These are phyloP conservation scores for Articulospora tetracladia DNA, from an alignment of 495 filamentous ascomycete genomes.

Conservation along the genomic window DNA sequence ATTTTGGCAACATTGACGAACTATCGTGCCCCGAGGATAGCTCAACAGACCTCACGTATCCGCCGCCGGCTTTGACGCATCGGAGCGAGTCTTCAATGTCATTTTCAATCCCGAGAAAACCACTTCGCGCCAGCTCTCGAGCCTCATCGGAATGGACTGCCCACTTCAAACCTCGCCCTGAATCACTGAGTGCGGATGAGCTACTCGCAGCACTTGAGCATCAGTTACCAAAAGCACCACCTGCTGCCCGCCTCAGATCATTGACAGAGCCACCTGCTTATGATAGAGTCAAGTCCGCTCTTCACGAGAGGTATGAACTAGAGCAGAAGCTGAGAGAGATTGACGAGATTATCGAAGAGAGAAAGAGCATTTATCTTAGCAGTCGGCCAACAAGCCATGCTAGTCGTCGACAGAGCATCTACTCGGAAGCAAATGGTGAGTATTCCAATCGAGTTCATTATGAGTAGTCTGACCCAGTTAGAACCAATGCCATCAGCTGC, in stretches of 20 bases:
- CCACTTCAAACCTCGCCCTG: slow-evolving; percentile 16
- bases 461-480: slow-evolving; percentile 7
- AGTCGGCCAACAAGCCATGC: slow-evolving; percentile 34
- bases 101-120: slow-evolving; percentile 46
- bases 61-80: slow-evolving; percentile 33
- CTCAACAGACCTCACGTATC: slow-evolving; percentile 30
- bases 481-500: slow-evolving; percentile 24
- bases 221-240: slow-evolving; percentile 18
- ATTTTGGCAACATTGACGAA: slow-evolving; percentile 33
- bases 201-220: slow-evolving; percentile 14
- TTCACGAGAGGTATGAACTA: slow-evolving; percentile 47
- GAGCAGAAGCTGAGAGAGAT: slow-evolving; percentile 41
- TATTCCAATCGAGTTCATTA: neutral
- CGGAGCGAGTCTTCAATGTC: slow-evolving; percentile 45
- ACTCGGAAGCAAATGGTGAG: slow-evolving; percentile 22
- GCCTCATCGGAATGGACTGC: slow-evolving; percentile 21
- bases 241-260: slow-evolving; percentile 19
- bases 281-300: slow-evolving; percentile 47
- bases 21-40: slow-evolving; percentile 1
- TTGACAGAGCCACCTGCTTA: slow-evolving; percentile 21
- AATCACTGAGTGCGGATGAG: slow-evolving; percentile 19
- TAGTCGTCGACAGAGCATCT: slow-evolving; percentile 16
- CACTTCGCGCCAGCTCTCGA: slow-evolving; percentile 19
- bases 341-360: slow-evolving; percentile 43
- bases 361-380: slow-evolving; percentile 45